phyloP scores from a whole-genome alignment of 768 basidiomycete species.

The Suillus luteus region DNA sequence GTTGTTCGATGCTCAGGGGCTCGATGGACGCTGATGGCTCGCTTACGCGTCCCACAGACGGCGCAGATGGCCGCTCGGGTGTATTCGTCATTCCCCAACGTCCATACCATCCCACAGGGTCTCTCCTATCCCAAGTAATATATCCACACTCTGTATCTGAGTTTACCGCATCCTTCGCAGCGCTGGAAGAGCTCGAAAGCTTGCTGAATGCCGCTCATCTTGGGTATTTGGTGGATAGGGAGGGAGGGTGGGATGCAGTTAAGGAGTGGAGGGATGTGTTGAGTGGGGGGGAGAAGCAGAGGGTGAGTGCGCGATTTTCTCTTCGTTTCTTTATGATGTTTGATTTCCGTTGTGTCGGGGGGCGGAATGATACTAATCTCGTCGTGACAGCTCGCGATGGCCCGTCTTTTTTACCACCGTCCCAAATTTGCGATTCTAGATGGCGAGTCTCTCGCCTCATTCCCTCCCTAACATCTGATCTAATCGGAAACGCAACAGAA shows the following conservation, averaged over 20 bases:
- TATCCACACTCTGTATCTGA: conserved; percentile 40
- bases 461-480: conserved; percentile 49
- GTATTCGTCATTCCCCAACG: conserved; percentile 91
- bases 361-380: background rate
- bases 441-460: conserved; percentile 7
- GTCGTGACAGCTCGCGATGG: conserved; percentile 74
- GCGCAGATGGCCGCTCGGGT: conserved; percentile 45
- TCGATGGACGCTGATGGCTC: background rate
- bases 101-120: conserved; percentile 89
- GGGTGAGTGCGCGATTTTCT: conserved; percentile 45
- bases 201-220: conserved; percentile 84
- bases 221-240: conserved; percentile 80
- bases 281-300: conserved; percentile 96
- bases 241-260: conserved; percentile 85
- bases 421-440: conserved; percentile 86
- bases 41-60: conserved; percentile 26
- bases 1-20: conserved; percentile 25
- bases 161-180: conserved; percentile 32
- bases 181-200: conserved; percentile 66
- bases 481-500: conserved; percentile 46
- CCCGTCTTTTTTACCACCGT: conserved; percentile 87
- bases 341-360: background rate
- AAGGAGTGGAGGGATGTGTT: conserved; percentile 98
- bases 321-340: conserved; percentile 8
- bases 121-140: conserved; percentile 89